Evolutionary conservation across 805 yeast species (phyloP), one percentile per base, ranked within the genome.

Genomic region (Metschnikowia borealis): DNA sequence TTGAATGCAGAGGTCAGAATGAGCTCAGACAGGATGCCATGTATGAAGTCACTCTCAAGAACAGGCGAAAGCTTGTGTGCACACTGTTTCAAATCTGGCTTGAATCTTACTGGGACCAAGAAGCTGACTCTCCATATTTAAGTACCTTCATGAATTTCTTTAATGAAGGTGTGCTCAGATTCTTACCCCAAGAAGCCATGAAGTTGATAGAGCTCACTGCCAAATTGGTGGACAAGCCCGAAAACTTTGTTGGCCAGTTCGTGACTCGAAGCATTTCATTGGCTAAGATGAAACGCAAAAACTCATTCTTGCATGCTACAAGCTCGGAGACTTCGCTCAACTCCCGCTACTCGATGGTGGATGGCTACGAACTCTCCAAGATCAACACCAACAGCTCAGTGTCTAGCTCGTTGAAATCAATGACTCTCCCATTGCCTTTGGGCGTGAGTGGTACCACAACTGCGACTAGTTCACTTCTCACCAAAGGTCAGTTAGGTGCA

Each of bases 91-190:
- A 83, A 63, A 71, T 81, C 34, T 92, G 99, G 99, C 69, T 92
- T 65, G 96, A 89, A 65, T 84, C 94, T 46, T 90, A 86, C 63
- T 92, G 97, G 97, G 81, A 83, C 54, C 80, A 79, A 44, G 74
- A 77, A 39, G 48, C 67, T 5, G 96, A 90, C 64, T 79, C 78
- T 53, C 68, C 66, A 23, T 70, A 84, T 37, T 68, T 90, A 42
- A 81, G 94, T 11, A 84, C 89, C 0, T 69, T 89, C 60, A 77
- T 87, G 41, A 87, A 87, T 60, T 86, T 89, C 62, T 84, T 88
- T 61, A 87, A 87, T 63, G 96, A 87, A 65, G 89, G 84, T 13
- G 74, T 83, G n/a, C 73, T 80, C n/a, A 61, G 65, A 11, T 73
- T 65, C 50, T 68, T 86, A 47, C 95, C 94, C 0, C 66, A 83